Evolutionary conservation across 2,329 filamentous ascomycete genomes (phyloP), one percentile per base, ranked within the genome.

Genomic region (Corniculantispora saksenae): DNA sequence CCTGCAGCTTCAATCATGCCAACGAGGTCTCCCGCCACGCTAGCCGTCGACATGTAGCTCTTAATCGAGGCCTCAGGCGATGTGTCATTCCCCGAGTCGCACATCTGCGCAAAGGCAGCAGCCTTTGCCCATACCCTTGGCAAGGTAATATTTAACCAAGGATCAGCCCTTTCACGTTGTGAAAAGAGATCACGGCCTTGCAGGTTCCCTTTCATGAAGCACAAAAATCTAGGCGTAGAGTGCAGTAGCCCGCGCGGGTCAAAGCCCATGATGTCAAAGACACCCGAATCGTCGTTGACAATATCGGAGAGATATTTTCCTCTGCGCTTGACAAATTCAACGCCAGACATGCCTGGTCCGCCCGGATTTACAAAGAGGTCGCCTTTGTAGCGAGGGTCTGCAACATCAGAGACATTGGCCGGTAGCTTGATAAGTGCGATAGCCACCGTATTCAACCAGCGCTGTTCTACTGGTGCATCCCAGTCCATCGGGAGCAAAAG

Each of bases 401-500:
- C 10, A 38, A 21, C 13, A 5, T 3, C 23, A 3, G 32, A 27
- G 38, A 47, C 47, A 38, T 58, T 17, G 40, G 77, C 76, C 1
- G 76, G 75, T n/a, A 75, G 71, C 51, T 72, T 75, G 23, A 73
- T 67, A 63, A 80, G 72, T 53, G 78, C 78, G 25, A 81, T 66
- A 3, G 72, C 72, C 21, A 76, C 73, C 0, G 69, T 72, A 53
- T 70, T 63, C 3, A 64, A 69, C 45, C 6, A 45, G 32, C 32
- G 32, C 32, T 6, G 10, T 32, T 32, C 32, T 5, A 10, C 32
- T 12, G 56, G 48, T 38, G 70, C 60, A 9, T 66, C 71, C 75
- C 76, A 80, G 68, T 80, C 77, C 43, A 79, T 71, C 0, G 78
- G 78, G 13, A 80, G 76, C 1, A 69, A 57, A 19, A 80, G 76